Percentiles rank a stretch among this genome's conserved stretches.
phyloP scores from a whole-genome alignment of 768 basidiomycete genomes.

The Cubamyces lactineus region DNA sequence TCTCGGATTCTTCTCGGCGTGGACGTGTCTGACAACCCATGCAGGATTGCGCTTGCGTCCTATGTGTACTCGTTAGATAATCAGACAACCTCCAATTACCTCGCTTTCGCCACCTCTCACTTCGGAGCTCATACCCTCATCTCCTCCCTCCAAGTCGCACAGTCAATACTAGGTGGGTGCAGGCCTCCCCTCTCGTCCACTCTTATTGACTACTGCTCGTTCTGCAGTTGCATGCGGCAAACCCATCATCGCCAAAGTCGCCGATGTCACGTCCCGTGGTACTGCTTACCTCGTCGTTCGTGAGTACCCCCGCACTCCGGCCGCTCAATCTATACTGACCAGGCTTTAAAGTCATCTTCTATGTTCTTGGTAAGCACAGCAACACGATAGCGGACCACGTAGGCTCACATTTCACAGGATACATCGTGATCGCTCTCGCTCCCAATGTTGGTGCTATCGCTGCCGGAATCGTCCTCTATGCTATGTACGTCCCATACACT shows the following conservation, averaged over 20 bases:
- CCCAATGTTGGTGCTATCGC: conserved; percentile 33
- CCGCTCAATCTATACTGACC: too few species aligned
- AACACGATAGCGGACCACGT: too few species aligned
- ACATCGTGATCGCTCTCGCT: conserved; percentile 37
- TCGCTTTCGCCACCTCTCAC: conserved; percentile 32
- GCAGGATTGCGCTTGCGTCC: conserved; percentile 58
- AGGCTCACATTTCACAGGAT: too few species aligned
- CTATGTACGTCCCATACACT: conserved; percentile 45
- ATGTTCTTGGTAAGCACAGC: conserved; percentile 44
- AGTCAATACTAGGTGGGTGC: conserved; percentile 42
- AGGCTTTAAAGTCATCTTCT: conserved; percentile 46
- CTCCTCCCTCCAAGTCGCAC: conserved; percentile 34
- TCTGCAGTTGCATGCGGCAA: conserved; percentile 35
- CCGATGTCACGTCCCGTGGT: conserved; percentile 53
- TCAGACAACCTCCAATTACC: conserved; percentile 67
- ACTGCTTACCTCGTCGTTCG: conserved; percentile 53
- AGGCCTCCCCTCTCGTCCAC: conserved; percentile 47
- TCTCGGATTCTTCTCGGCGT: neutral
- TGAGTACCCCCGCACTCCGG: too few species aligned
- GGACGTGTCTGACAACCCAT: neutral
- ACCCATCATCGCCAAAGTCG: conserved; percentile 57
- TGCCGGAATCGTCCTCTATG: conserved; percentile 55
- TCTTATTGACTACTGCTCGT: neutral
- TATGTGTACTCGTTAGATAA: conserved; percentile 80
- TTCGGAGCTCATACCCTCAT: conserved; percentile 31